Percentiles rank a stretch among this genome's conserved stretches.
phyloP scores from a whole-genome alignment of 2,329 filamentous ascomycete species.

The Ophiostoma ulmi region DNA sequence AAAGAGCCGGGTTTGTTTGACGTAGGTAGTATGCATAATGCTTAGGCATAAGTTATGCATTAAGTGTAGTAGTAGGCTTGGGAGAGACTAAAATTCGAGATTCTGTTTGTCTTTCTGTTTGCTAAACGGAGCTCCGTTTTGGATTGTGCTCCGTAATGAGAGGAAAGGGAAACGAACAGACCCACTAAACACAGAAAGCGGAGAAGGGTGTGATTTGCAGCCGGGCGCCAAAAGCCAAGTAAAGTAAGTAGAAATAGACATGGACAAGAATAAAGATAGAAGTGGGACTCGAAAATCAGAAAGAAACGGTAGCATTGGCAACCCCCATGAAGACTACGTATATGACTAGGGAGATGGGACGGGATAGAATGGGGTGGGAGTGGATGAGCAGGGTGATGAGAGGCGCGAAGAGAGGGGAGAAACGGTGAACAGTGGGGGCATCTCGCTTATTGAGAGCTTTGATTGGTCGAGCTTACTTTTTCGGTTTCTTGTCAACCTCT shows the following conservation, averaged over 20 bases:
- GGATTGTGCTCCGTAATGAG: background rate
- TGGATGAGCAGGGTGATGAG: background rate
- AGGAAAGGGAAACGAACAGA: background rate
- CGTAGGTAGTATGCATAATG: background rate
- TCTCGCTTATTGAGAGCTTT: background rate
- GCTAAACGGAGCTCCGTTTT: conserved; percentile 2
- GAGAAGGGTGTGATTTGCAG: background rate
- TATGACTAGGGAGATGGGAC: background rate
- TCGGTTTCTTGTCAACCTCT: background rate
- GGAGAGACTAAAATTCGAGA: too few relatives aligned
- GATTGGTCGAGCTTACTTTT: background rate
- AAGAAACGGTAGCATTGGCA: background rate
- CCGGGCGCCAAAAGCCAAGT: conserved; percentile 3
- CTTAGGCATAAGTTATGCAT: background rate
- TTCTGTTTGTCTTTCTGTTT: background rate
- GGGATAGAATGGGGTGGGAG: background rate
- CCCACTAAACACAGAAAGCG: background rate
- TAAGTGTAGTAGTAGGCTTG: background rate
- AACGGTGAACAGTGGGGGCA: background rate
- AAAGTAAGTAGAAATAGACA: background rate
- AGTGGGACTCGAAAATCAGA: background rate
- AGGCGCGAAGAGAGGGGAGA: background rate
- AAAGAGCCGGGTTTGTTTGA: background rate
- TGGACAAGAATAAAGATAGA: background rate
- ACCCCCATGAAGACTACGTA: background rate